These are phyloP conservation scores for Suillus weaverae DNA, from an alignment of 768 basidiomycete genomes.

Conservation along the genomic window DNA sequence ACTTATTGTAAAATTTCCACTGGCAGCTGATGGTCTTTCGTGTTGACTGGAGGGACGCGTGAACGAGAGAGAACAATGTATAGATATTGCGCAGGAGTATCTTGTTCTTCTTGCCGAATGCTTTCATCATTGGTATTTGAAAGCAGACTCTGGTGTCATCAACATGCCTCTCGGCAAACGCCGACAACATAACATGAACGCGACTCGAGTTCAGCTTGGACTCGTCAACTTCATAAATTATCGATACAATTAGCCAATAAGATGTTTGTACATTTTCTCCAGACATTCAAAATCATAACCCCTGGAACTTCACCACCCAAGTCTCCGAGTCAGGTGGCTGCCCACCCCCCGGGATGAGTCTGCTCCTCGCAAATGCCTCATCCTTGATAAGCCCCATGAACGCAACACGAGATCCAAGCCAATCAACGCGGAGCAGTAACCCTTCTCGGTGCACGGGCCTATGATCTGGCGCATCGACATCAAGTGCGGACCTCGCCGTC, in stretches of 20 bases:
- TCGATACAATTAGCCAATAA: background rate
- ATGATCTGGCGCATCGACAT: background rate
- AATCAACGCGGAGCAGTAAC: constrained; percentile 9
- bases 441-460: background rate
- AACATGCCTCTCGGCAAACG: background rate
- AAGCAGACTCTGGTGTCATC: background rate
- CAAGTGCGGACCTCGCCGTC: background rate
- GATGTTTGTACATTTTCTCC: background rate
- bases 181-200: background rate
- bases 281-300: background rate
- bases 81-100: background rate
- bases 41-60: background rate
- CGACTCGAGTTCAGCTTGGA: too few species aligned
- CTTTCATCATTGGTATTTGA: background rate
- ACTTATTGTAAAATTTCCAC: background rate
- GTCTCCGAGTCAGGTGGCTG: constrained; percentile 6
- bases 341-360: constrained; percentile 10
- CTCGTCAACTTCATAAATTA: background rate
- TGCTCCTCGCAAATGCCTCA: constrained; percentile 7
- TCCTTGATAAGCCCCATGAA: constrained; percentile 11
- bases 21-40: background rate
- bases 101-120: background rate
- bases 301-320: constrained; percentile 11
- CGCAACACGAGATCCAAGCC: constrained; percentile 8
- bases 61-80: background rate